Percentiles rank a stretch among this genome's conserved stretches.
Evolutionary conservation across 371 early-diverging fungal genomes (phyloP).

Genomic region (Mortierella polycephala): DNA sequence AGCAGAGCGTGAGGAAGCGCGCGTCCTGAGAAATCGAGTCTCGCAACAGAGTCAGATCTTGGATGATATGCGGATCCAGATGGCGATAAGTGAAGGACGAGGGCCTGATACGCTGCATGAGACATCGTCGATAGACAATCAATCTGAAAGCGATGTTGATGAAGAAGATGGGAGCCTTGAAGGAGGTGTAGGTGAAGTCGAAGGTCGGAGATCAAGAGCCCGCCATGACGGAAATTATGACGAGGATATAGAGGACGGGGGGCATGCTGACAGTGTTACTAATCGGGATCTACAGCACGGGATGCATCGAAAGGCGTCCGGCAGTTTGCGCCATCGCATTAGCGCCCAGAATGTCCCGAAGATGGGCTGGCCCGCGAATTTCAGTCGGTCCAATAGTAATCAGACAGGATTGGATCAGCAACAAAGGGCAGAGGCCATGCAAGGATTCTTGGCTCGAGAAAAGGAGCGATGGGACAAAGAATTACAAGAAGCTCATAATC

Average conservation of each 20-base stretch:
- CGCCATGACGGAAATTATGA: background rate
- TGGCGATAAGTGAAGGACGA: conserved; percentile 26
- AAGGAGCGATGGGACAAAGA: conserved; percentile 53
- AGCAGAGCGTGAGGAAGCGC: conserved; percentile 43
- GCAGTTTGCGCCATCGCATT: conserved; percentile 2
- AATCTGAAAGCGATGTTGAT: conserved; percentile 4
- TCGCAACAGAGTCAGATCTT: conserved; percentile 51
- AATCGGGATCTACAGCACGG: conserved; percentile 2
- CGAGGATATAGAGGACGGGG: background rate
- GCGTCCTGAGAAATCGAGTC: conserved; percentile 28
- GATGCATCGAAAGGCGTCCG: conserved; percentile 12
- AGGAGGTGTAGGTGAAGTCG: background rate
- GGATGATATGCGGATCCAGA: conserved; percentile 54
- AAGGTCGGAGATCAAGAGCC: background rate
- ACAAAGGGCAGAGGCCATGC: conserved; percentile 26
- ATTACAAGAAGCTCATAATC: conserved; percentile 38
- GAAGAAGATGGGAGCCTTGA: background rate
- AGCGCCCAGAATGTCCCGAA: background rate
- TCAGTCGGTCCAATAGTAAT: conserved; percentile 28
- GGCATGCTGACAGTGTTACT: background rate
- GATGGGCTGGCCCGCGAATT: conserved; percentile 18
- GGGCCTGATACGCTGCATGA: conserved; percentile 1
- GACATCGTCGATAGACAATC: conserved; percentile 5
- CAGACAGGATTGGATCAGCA: conserved; percentile 37
- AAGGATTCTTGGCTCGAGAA: conserved; percentile 41